Evolutionary conservation across 257 asterid species (phyloP), one percentile per base, ranked within the genome.

Genomic region (Solanum bukasovii): DNA sequence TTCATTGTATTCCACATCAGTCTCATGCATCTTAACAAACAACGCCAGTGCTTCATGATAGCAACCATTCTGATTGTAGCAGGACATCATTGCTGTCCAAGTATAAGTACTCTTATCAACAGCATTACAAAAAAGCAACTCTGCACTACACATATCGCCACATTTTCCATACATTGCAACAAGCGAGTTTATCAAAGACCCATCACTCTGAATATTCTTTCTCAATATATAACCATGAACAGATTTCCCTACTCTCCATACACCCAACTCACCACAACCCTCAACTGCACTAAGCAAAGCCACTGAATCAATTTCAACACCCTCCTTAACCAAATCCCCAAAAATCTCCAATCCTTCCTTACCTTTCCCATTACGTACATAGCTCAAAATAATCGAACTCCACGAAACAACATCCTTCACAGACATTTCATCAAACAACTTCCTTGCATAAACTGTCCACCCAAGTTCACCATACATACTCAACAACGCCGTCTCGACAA

Each of bases 101-200:
- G 93, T 92, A 86, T 91, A 85, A 84, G 92, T 92, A 72, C 88
- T 90, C 42, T 40, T 93, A 88, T 87, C 84, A 78, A 90, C 91
- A 87, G 88, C 82, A 83, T 68, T 40, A 40, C 34, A 23, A 61
- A 95, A 91, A 89, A 94, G 77, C 88, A 89, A 86, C 63, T 93
- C 94, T 0, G 98, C 98, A 88, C 92, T 92, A 56, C 87, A 61
- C 85, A 87, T 68, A 70, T 96, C 99, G n/a, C 97, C 92, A 82
- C 93, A 91, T 89, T 94, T 96, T 34, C 95, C 98, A 83, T 96
- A 95, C 98, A 96, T 96, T 33, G 98, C 94, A 91, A 95, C 90
- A 37, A 96, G 94, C 87, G 98, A 96, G 88, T 94, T 95, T 74
- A 86, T 85, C 89, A 96, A 89, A 6, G 93, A 91, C 87, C 89